phyloP scores from a whole-genome alignment of 75 land plant genomes.

The Azolla pinnata region DNA sequence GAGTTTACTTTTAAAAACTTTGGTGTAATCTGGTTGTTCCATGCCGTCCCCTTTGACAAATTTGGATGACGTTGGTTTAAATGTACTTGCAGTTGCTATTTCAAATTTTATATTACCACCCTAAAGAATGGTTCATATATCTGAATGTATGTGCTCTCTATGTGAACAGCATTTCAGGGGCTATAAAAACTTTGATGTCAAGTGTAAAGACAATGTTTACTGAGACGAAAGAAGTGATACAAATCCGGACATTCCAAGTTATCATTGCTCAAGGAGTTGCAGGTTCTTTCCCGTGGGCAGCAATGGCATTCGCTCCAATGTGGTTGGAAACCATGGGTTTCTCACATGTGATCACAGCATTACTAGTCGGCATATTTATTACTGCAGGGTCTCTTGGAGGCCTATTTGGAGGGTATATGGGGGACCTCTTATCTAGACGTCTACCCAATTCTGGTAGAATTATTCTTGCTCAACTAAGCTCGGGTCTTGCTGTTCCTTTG shows the following conservation, averaged over 20 bases:
- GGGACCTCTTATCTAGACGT: conserved; percentile 16
- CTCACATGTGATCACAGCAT: conserved; percentile 19
- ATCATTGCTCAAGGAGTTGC: conserved; percentile 34
- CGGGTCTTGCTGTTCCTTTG: conserved; percentile 23
- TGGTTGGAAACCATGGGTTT: conserved; percentile 32
- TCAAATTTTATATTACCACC: no score
- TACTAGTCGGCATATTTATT: conserved; percentile 18
- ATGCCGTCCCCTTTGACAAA: no score
- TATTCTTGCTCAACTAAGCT: conserved; percentile 29
- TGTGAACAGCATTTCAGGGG: no score
- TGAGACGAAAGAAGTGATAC: conserved; percentile 24
- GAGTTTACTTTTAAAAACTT: no score
- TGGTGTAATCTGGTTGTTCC: no score
- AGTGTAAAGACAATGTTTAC: conserved; percentile 10
- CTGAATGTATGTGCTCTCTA: no score
- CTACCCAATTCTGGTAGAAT: conserved; percentile 30
- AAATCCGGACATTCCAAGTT: conserved; percentile 27
- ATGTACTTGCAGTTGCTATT: no score
- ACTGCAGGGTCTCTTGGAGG: conserved; percentile 19
- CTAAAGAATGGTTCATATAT: no score
- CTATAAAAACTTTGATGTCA: no score
- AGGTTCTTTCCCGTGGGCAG: conserved; percentile 36
- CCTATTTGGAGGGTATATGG: conserved; percentile 29
- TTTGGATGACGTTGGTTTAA: no score
- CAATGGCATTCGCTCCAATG: conserved; percentile 30